Evolutionary conservation across 208 protist species (phyloP).

Genomic region (Herpetomonas samuelpessoai): DNA sequence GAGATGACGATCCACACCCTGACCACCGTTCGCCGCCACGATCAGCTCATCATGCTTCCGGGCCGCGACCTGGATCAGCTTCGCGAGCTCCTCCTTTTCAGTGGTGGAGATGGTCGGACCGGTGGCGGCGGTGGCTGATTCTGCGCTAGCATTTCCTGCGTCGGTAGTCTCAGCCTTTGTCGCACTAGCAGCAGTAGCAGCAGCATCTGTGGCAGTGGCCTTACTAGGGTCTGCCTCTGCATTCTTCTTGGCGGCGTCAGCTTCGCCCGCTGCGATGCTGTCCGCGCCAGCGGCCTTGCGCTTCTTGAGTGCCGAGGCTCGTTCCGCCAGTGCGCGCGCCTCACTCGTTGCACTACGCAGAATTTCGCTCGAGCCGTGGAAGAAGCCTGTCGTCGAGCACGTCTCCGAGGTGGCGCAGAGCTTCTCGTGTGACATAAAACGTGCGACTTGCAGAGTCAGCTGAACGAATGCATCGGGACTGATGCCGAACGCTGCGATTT

Average conservation of each 20-base stretch:
- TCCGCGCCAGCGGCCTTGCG: background rate
- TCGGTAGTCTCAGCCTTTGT: background rate
- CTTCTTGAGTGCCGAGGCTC: constrained; percentile 26
- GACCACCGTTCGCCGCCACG: constrained; percentile 51
- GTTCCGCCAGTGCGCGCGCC: constrained; percentile 48
- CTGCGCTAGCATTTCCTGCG: background rate
- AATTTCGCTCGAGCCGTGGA: constrained; percentile 82
- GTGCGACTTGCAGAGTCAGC: constrained; percentile 84
- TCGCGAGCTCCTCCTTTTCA: constrained; percentile 29
- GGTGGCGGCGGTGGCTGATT: background rate
- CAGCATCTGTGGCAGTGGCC: background rate
- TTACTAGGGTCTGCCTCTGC: background rate
- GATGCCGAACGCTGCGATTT: constrained; percentile 43
- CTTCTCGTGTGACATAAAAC: constrained; percentile 66
- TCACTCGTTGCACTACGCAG: constrained; percentile 70
- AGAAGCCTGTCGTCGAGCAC: constrained; percentile 63
- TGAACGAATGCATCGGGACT: constrained; percentile 84
- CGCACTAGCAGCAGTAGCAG: background rate
- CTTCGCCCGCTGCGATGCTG: constrained; percentile 15
- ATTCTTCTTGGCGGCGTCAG: constrained; percentile 13
- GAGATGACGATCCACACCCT: constrained; percentile 90
- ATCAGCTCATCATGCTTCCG: constrained; percentile 46
- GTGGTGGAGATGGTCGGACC: constrained; percentile 9
- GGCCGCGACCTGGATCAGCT: constrained; percentile 50
- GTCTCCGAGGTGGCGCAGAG: constrained; percentile 70